Conservation (phyloP, 208 protist species). For the Acanthamoeba triangularis region DNA sequence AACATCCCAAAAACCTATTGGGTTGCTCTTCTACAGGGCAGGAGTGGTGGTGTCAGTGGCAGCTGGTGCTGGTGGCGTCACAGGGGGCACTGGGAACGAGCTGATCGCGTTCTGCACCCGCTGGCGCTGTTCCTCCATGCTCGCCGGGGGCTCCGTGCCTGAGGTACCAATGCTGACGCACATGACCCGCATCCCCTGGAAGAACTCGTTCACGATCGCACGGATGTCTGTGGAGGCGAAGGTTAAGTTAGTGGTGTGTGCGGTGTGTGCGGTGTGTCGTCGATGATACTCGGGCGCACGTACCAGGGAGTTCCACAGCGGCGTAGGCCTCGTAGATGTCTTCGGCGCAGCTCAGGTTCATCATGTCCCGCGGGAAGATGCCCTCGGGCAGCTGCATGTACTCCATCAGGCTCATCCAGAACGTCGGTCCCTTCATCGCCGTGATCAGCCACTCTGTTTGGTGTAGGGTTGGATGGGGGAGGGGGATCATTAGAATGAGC, state of each 20-base stretch:
- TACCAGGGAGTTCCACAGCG: background rate
- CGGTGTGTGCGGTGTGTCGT: background rate
- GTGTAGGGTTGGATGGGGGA: background rate
- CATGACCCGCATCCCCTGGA: conserved; percentile 56
- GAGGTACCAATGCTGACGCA: conserved; percentile 43
- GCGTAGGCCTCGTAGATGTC: conserved; percentile 54
- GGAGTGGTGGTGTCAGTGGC: background rate
- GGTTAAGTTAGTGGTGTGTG: background rate
- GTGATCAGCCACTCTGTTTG: conserved; percentile 53
- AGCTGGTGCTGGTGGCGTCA: background rate
- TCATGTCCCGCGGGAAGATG: conserved; percentile 43
- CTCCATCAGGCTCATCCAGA: conserved; percentile 74
- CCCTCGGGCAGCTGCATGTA: conserved; percentile 60
- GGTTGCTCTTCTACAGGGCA: background rate
- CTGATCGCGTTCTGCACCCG: background rate
- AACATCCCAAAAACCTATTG: no score
- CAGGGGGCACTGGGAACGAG: conserved; percentile 14
- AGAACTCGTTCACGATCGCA: conserved; percentile 29
- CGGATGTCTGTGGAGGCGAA: background rate
- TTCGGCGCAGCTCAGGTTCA: conserved; percentile 54
- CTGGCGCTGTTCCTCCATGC: conserved; percentile 28
- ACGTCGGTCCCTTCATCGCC: conserved; percentile 48
- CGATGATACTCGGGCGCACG: background rate
- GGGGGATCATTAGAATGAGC: background rate
- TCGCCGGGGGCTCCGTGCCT: conserved; percentile 5